These are phyloP conservation scores for Fusarium begoniae DNA, from an alignment of 2,329 filamentous ascomycete species.

Conservation along the genomic window DNA sequence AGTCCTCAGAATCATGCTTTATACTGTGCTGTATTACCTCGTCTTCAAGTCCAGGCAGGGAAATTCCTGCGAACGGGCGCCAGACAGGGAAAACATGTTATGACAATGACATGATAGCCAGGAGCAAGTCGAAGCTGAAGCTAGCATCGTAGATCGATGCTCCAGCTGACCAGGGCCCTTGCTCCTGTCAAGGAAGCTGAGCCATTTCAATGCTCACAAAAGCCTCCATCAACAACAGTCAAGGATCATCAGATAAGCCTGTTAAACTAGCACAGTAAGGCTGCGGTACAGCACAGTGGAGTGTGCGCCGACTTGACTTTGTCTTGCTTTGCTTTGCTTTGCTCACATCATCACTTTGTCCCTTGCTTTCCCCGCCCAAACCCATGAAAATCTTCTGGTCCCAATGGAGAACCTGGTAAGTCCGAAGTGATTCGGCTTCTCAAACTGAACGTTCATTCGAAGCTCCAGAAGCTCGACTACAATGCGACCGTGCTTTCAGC, in stretches of 20 bases:
- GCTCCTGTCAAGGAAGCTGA: slow-evolving; percentile 24
- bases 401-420: slow-evolving; percentile 18
- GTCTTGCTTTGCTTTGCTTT: neutral
- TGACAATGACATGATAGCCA: slow-evolving; percentile 16
- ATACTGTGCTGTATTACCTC: slow-evolving; percentile 10
- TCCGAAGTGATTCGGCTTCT: slow-evolving; percentile 25
- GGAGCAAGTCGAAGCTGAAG: slow-evolving; percentile 26
- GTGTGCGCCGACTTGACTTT: slow-evolving; percentile 13
- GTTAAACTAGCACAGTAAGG: slow-evolving; percentile 11
- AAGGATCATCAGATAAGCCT: slow-evolving; percentile 37
- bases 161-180: slow-evolving; percentile 37
- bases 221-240: slow-evolving; percentile 17
- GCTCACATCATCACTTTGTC: slow-evolving; percentile 23
- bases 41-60: neutral
- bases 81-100: neutral
- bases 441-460: slow-evolving; percentile 8
- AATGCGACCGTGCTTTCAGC: slow-evolving; percentile 32
- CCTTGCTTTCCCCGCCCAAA: slow-evolving; percentile 21
- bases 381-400: slow-evolving; percentile 14
- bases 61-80: slow-evolving; percentile 2
- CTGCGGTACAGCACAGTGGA: slow-evolving; percentile 24
- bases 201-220: slow-evolving; percentile 28
- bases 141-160: slow-evolving; percentile 31
- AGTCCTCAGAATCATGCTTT: neutral
- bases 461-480: slow-evolving; percentile 22